A percentile compares a stretch with the other conserved stretches of the same genome.
These are phyloP conservation scores for Micractinium sp. DNA, from an alignment of 139 green algal species.

Conservation along the genomic window DNA sequence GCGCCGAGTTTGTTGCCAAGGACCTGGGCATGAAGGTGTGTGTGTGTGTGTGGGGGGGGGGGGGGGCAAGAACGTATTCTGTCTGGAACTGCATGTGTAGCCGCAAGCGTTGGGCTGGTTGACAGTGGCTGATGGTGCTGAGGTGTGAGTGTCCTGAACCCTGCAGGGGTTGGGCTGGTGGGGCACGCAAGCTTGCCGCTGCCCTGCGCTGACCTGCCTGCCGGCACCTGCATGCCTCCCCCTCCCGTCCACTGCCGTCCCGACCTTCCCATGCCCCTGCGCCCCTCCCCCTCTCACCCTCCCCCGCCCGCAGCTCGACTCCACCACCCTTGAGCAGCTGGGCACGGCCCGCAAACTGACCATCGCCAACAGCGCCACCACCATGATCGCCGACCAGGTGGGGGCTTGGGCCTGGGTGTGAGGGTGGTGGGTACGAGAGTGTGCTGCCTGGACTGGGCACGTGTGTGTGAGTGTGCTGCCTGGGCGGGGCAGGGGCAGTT, in stretches of 20 bases:
- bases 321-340: slow-evolving; percentile 87
- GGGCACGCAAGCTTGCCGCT: neutral
- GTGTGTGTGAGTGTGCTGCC: no score
- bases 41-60: neutral
- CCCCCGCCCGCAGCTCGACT: slow-evolving; percentile 61
- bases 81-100: neutral
- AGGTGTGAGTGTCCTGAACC: no score
- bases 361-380: slow-evolving; percentile 79
- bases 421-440: no score
- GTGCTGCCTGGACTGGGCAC: slow-evolving; percentile 59
- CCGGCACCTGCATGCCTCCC: neutral
- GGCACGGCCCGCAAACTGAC: slow-evolving; percentile 93
- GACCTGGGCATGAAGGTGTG: slow-evolving; percentile 83
- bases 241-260: neutral
- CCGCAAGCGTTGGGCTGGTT: no score
- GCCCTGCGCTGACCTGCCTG: neutral
- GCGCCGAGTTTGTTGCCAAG: slow-evolving; percentile 97
- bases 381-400: slow-evolving; percentile 91
- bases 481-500: no score
- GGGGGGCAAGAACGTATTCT: neutral
- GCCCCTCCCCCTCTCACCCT: no score
- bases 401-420: no score
- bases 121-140: no score
- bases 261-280: neutral
- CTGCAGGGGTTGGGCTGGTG: no score